These are phyloP conservation scores for Meira nashicola DNA, from an alignment of 1,284 basidiomycete genomes.

Conservation along the genomic window DNA sequence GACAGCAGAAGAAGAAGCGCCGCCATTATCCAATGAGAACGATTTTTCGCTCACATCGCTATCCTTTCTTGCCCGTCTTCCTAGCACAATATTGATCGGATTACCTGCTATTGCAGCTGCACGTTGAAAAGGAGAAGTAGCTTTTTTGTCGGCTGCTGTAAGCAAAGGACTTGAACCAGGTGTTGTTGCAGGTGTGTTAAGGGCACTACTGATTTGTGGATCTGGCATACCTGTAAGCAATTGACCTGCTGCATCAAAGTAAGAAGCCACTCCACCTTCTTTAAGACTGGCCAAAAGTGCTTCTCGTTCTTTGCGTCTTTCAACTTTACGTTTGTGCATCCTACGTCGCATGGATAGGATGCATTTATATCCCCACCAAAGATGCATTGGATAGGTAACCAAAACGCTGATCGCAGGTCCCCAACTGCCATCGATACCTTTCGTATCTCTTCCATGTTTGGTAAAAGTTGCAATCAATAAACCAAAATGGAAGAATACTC, in stretches of 20 bases:
- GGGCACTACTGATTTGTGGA: slow-evolving; percentile 37
- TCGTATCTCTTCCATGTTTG: slow-evolving; percentile 30
- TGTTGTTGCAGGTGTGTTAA: slow-evolving; percentile 45
- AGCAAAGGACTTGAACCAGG: slow-evolving; percentile 28
- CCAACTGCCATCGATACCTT: slow-evolving; percentile 31
- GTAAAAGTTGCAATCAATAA: slow-evolving; percentile 31
- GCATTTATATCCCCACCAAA: slow-evolving; percentile 51
- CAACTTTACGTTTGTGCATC: slow-evolving; percentile 43
- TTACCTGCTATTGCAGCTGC: slow-evolving; percentile 31
- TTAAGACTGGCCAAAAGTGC: slow-evolving; percentile 17
- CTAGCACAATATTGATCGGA: slow-evolving; percentile 29
- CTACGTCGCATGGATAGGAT: slow-evolving; percentile 41
- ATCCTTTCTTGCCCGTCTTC: slow-evolving; percentile 12
- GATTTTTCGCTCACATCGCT: not conserved
- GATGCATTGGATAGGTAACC: slow-evolving; percentile 49
- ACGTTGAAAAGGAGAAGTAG: slow-evolving; percentile 31
- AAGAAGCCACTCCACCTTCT: slow-evolving; percentile 20
- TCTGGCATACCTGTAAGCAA: slow-evolving; percentile 39
- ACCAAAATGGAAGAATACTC: slow-evolving; percentile 46
- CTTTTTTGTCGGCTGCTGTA: slow-evolving; percentile 27
- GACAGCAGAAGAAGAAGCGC: slow-evolving; percentile 14
- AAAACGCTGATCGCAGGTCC: slow-evolving; percentile 31
- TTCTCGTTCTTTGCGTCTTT: slow-evolving; percentile 23
- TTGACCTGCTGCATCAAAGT: slow-evolving; percentile 31
- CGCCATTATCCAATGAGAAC: not conserved